Evolutionary conservation across 176 grass and related monocot species (phyloP), one percentile per base, ranked within the genome.

Genomic region (Elymus sibiricus): DNA sequence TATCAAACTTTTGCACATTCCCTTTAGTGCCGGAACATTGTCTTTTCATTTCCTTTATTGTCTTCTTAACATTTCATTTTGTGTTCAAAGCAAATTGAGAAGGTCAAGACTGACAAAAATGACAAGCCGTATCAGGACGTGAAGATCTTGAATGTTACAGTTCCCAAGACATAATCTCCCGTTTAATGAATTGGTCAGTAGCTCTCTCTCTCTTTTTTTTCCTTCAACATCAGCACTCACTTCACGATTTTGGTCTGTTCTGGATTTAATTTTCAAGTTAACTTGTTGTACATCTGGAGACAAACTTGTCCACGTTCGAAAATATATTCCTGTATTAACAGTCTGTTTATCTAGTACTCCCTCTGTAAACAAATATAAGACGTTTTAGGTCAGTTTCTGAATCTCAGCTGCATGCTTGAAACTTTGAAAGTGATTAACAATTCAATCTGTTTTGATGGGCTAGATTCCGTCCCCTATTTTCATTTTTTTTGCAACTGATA

Each of bases 101-200:
- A 96, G 88, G 94, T 95, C 14, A 98, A 96, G 86, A 94, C 90
- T 0, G 92, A 98, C 89, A 98, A 92, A 88, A 98, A 92, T 82
- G 97, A 98, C 76, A 98, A 89, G 82, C 97, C 97, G n/a, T 93
- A 98, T 81, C 97, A 96, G 83, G 97, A 98, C 74, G 92, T 98
- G 16, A 99, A 99, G 85, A 99, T 99, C 72, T 86, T 98, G 82
- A 96, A 98, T 85, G 97, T 98, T 85, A 98, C 97, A n/a, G 90
- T 98, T 88, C 97, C 97, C 11, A 96, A 93, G 82, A 80, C 86
- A 76, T 98, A 83, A 88, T 39, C 59, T 75, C 27, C 39, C 15
- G 22, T 19, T 67, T 71, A 24, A 84, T 39, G 21, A 69, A 11
- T 31, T 19, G 81, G 81, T 85, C 1, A 62, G 89, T 86, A 24